Evolutionary conservation across 495 filamentous ascomycete species (phyloP).

Genomic region (Sordaria brevicollis): DNA sequence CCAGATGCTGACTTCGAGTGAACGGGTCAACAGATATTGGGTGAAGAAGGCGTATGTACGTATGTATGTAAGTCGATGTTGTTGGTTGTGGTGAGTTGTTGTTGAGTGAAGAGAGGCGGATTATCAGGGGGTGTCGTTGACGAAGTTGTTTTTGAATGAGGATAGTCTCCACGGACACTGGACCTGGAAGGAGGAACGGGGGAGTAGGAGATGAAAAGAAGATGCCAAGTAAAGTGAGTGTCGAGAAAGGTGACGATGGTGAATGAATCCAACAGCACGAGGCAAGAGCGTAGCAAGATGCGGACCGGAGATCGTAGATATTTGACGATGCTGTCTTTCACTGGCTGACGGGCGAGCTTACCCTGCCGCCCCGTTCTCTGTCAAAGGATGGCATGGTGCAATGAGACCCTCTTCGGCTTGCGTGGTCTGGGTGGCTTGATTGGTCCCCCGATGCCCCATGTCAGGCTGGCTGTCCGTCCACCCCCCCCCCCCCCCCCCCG

Average conservation of each 20-base stretch:
- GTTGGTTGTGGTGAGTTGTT: conserved; percentile 14
- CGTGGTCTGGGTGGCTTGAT: conserved; percentile 25
- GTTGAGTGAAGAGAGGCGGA: background rate
- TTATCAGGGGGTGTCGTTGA: background rate
- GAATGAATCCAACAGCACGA: conserved; percentile 5
- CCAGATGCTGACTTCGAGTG: conserved; percentile 19
- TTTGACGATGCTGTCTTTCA: conserved; percentile 12
- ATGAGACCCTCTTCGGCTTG: conserved; percentile 16
- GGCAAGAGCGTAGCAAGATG: conserved; percentile 16
- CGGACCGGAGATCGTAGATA: conserved; percentile 24
- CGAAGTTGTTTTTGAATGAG: background rate
- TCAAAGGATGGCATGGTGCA: conserved; percentile 17
- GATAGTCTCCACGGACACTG: conserved; percentile 5
- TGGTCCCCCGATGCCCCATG: conserved; percentile 19
- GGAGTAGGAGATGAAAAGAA: conserved; percentile 7
- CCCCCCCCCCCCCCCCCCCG: background rate
- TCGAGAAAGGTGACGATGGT: conserved; percentile 20
- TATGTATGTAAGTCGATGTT: conserved; percentile 2
- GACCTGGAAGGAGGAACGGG: conserved; percentile 7
- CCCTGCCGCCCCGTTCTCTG: conserved; percentile 22
- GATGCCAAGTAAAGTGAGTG: conserved; percentile 17
- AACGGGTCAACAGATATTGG: conserved; percentile 23
- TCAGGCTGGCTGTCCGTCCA: conserved; percentile 11
- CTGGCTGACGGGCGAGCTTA: conserved; percentile 2
- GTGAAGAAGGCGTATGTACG: conserved; percentile 2